Evolutionary conservation across 2,329 filamentous ascomycete species (phyloP), one percentile per base, ranked within the genome.

Genomic region (Myriosclerotinia scirpicola): DNA sequence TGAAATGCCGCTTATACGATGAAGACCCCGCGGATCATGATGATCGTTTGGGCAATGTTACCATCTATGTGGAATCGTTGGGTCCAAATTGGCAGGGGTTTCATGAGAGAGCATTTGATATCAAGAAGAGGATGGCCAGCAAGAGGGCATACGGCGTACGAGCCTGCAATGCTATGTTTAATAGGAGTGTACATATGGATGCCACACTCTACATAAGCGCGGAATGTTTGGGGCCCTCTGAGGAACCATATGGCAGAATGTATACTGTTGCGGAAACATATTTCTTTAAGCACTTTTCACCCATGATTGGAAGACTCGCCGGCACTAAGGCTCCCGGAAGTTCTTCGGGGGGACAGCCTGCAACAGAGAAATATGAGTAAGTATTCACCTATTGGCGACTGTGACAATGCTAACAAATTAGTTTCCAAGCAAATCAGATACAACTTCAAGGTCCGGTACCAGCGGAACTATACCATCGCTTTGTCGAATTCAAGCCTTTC

Each of bases 381-480:
- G 87, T 80, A 34, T 5, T 44, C 6, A 42, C 9, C n/a, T 14
- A 40, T 36, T 42, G n/a, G 17, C 3, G 15, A 46, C 30, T 22
- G 38, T 12, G 54, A 36, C 12, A 67, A 17, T 42, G 36, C 60
- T 75, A 67, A 75, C 67, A 55, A 48, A 5, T 20, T 73, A 93
- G 91, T 78, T 98, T 98, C 79, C 93, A 97, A 82, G 91, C 94
- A 50, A 93, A 92, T 76, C 90, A 97, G 77, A 88, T 97, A 74
- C 94, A 97, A 76, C 84, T 98, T 9, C 83, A 85, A 55, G 94
- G 94, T 0, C 94, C 94, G 0, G 89, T 95, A 0, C 93, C 94
- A 0, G 81, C 86, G 2, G 82, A 87, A 69, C 82, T 98, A 44
- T 97, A 97, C 77, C 93, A 97, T 77, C 90, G 93, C 71, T 98